Evolutionary conservation across 441 rosid species (phyloP).

Genomic region (Brassica hybrid): DNA sequence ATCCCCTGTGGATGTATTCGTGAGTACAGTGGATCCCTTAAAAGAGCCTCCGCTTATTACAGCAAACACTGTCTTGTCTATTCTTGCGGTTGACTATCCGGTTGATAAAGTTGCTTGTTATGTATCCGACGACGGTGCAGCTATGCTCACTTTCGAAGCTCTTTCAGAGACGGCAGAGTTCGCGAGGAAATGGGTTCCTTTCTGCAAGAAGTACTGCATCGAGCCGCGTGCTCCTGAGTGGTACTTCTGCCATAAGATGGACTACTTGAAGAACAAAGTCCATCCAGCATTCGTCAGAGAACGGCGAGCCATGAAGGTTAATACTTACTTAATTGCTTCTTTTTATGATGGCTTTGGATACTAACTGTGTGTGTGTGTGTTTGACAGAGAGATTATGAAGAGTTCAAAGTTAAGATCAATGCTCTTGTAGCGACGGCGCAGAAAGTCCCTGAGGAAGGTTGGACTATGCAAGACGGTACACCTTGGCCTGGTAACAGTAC

Average conservation of each 20-base stretch:
- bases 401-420: conserved; percentile 84
- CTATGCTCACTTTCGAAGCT: conserved; percentile 98
- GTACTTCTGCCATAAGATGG: conserved; percentile 87
- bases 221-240: conserved; percentile 99
- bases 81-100: conserved; percentile 95
- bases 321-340: conserved; percentile 24
- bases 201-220: conserved; percentile 80
- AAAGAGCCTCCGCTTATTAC: conserved; percentile 98
- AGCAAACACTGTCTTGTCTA: conserved; percentile 95
- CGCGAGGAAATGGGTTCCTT: conserved; percentile 97
- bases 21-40: conserved; percentile 95
- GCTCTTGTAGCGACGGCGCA: conserved; percentile 86
- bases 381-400: conserved; percentile 93
- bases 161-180: conserved; percentile 96
- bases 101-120: conserved; percentile 93
- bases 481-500: conserved; percentile 97
- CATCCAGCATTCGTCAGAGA: conserved; percentile 81
- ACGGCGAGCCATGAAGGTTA: conserved; percentile 88
- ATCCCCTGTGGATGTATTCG: conserved; percentile 78
- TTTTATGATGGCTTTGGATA: not conserved
- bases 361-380: conserved; percentile 31
- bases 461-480: conserved; percentile 99
- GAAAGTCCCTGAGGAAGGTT: conserved; percentile 98
- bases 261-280: conserved; percentile 83
- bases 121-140: conserved; percentile 98